Evolutionary conservation across 495 filamentous ascomycete species (phyloP), one percentile per base, ranked within the genome.

Genomic region (Hamigera avellanea): DNA sequence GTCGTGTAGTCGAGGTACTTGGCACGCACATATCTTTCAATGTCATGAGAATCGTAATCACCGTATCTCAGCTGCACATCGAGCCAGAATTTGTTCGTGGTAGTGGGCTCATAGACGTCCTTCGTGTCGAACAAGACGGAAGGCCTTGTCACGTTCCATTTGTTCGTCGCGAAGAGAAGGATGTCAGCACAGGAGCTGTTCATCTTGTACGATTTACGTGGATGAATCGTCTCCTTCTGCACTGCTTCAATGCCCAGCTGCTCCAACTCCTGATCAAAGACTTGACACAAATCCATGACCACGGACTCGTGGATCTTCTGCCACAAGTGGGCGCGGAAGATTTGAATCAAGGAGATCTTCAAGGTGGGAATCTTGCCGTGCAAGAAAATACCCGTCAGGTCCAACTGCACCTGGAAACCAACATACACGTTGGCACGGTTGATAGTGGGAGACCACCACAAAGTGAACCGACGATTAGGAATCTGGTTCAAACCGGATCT

Each of bases 181-280:
- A 99, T 95, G 62, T 99, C 93, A 12, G 93, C 93, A 59, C 93
- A 99, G 29, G 91, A 96, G 56, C 88, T 95, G 70, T 99, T 99
- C 93, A 99, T 99, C 75, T 99, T 99, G 72, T 99, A 99, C 0
- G 91, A 96, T 60, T 99, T 99, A 73, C 93, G 76, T 29, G 93
- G 93, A 71, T 99, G 93, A 46, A 99, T 99, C 0, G 91, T 96
- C 66, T 99, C 93, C 64, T 99, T 99, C 57, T 99, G 93, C 13
- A 99, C 93, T 3, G 91, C 91, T 59, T 99, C 91, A 42, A 99
- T 95, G 35, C 93, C 88, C 32, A 99, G 69, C 33, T 89, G 84
- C 58, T 96, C 91, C 37, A 99, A 61, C 56, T 99, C 89, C 50
- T 96, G 91, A 48, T 99, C 93, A 49, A 99, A 93, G n/a, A 96